Evolutionary conservation across 345 rosid species (phyloP).

Genomic region (Salix arbutifolia): DNA sequence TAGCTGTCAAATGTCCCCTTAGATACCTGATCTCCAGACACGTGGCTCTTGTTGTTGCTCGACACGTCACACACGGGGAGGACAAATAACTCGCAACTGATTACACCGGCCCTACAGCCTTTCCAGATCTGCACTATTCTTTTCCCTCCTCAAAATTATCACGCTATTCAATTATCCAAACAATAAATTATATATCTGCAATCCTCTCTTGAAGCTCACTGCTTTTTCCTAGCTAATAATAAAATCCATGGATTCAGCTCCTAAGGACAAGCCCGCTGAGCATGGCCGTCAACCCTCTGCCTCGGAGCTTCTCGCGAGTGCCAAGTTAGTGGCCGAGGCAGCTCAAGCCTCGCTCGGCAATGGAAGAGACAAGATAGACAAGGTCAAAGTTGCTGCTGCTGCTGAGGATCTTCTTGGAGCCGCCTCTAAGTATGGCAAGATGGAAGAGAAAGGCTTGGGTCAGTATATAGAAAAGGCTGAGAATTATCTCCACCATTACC

Average conservation of each 20-base stretch:
- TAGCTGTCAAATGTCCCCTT: too few relatives aligned
- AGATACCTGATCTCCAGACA: neutral
- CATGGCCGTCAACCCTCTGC: slow-evolving; percentile 32
- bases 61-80: neutral
- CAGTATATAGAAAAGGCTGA: slow-evolving; percentile 68
- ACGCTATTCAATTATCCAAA: neutral
- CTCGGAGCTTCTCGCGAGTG: slow-evolving; percentile 58
- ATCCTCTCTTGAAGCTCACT: neutral
- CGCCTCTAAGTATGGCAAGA: slow-evolving; percentile 60
- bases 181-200: neutral
- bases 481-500: slow-evolving; percentile 56
- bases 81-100: neutral
- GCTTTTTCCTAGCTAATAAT: neutral
- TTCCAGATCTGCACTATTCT: neutral
- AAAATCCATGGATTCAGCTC: slow-evolving; percentile 16
- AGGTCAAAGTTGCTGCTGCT: slow-evolving; percentile 54
- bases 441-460: slow-evolving; percentile 54
- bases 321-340: slow-evolving; percentile 62
- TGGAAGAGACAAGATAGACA: slow-evolving; percentile 48
- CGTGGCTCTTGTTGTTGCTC: neutral
- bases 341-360: slow-evolving; percentile 41
- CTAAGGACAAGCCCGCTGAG: slow-evolving; percentile 12
- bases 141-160: neutral
- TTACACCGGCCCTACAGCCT: neutral
- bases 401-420: slow-evolving; percentile 55